Evolutionary conservation across 371 early-diverging fungal species (phyloP).

Genomic region (Syncephalastrum sp.): DNA sequence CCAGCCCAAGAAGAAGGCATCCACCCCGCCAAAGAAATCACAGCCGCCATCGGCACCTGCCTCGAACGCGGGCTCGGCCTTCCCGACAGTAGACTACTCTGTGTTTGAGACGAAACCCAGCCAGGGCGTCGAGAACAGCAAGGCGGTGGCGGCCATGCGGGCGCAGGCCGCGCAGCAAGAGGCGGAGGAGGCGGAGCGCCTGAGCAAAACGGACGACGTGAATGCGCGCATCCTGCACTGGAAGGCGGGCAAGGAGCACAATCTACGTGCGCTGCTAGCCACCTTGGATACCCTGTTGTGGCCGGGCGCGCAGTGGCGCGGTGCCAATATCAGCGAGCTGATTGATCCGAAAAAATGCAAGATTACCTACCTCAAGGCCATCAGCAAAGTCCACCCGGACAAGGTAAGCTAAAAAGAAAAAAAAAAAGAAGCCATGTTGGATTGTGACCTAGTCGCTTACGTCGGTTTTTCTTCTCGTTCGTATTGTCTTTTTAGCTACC

Average conservation of each 20-base stretch:
- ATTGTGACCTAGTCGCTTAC: too few relatives aligned
- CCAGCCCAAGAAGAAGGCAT: conserved; percentile 15
- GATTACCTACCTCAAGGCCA: conserved; percentile 88
- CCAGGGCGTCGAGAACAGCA: conserved; percentile 42
- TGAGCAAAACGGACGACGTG: conserved; percentile 76
- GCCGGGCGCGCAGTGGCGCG: conserved; percentile 72
- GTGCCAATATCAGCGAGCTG: conserved; percentile 79
- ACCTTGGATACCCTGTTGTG: conserved; percentile 83
- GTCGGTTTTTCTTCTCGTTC: too few relatives aligned
- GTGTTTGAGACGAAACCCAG: conserved; percentile 11
- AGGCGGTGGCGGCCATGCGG: conserved; percentile 70
- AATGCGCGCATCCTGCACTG: conserved; percentile 71
- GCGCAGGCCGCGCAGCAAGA: conserved; percentile 68
- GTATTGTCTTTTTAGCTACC: conserved; percentile 41
- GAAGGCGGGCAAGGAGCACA: conserved; percentile 86
- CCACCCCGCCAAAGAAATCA: background rate
- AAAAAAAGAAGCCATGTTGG: too few relatives aligned
- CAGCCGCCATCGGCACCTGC: conserved; percentile 6
- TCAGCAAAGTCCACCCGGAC: conserved; percentile 94
- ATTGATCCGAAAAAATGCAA: conserved; percentile 87
- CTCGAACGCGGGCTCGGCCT: conserved; percentile 10
- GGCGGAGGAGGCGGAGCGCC: conserved; percentile 74
- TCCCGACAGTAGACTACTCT: conserved; percentile 15
- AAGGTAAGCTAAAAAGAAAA: conserved; percentile 58
- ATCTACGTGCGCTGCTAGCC: conserved; percentile 85